Base-by-base conservation (phyloP, 2,329 filamentous ascomycete genomes). In the Ceratocystis ficicola region DNA sequence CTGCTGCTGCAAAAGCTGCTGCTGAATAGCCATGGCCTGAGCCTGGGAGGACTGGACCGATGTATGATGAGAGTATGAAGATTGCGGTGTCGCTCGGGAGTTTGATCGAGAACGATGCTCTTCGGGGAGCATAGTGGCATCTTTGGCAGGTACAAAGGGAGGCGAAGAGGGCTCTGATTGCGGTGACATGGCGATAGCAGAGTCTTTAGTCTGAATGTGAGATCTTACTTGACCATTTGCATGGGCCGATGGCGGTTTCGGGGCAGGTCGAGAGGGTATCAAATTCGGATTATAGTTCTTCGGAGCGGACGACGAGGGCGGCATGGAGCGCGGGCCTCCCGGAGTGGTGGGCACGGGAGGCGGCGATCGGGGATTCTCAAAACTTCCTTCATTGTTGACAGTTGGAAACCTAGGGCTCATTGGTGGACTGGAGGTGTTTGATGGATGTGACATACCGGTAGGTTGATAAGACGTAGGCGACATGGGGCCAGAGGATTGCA, bases 331-430 rank as follows among this genome's bases (percentile, higher is more conserved):
- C 41, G 77, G 73, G 59, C 76, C 75, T 72, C 82, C 68, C 55
- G 67, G 68, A 20, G 50, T 74, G 22, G 25, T 65, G 67, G 93
- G 92, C 68, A 96, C 89, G 10, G 93, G 94, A 69, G 94, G 94
- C 48, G 94, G 89, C 20, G 93, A 89, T 73, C 94, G 85, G 62
- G 94, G 94, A 73, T 99, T 97, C 77, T 97, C 94, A 76, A 97
- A 99, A 79, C 90, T 97, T 73, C 90, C 89, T 81, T 91, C 87
- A 77, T 90, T 85, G 76, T 93, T 92, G 74, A 89, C 85, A 65
- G 79, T 80, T 74, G 91, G 92, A 78, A 95, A 95, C 74, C 90
- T 85, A 68, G 90, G 90, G 76, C 90, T 94, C 69, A 85, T 83
- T 65, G 90, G 89, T 70, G 91, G 89, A 72, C 89, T 93, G 71